Evolutionary conservation across 2,329 filamentous ascomycete species (phyloP), one percentile per base, ranked within the genome.

Genomic region (Nectriaceae sp.): DNA sequence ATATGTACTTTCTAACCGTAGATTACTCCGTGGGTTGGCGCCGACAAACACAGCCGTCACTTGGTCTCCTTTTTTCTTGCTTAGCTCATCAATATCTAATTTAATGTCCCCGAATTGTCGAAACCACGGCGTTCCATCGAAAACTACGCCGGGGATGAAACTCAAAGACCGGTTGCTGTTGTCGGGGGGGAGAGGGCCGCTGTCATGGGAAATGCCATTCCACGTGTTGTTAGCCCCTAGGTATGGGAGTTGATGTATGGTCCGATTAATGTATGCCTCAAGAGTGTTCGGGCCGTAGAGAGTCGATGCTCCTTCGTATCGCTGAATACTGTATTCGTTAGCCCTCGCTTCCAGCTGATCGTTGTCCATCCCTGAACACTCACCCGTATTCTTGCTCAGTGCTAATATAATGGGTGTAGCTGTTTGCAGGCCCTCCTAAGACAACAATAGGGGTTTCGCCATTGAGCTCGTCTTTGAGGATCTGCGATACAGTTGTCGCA

Each of bases 291-390:
- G 89, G 0, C 92, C 92, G 65, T 92, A 93, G 2, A 97, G 77
- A 0, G 92, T 97, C 3, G 88, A 92, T 1, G 89, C 92, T 29
- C 91, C 92, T 71, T 97, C 92, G 66, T 96, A 96, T 26, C 92
- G 85, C 69, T 97, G 92, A 41, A 92, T 79, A 13, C 63, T 75
- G 63, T 52, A 67, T 20, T 59, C 52, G 29, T 22, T 18, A 20
- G 11, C 20, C 19, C n/a, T 5, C 22, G 5, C 13, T 21, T n/a
- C 5, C 18, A 33, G 24, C 16, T 5, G 16, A 4, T 18, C 29
- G 39, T n/a, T n/a, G n/a, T n/a, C n/a, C n/a, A n/a, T n/a, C 16
- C 36, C 21, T 33, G 3, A n/a, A 19, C 24, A 52, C 69, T 62
- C 60, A 70, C 66, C 54, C 53, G 41, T 70, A 71, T 67, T 92